Percentiles rank a stretch among this genome's conserved stretches.
Conservation (phyloP, 495 filamentous ascomycete species). For the Tuber magnatum region DNA sequence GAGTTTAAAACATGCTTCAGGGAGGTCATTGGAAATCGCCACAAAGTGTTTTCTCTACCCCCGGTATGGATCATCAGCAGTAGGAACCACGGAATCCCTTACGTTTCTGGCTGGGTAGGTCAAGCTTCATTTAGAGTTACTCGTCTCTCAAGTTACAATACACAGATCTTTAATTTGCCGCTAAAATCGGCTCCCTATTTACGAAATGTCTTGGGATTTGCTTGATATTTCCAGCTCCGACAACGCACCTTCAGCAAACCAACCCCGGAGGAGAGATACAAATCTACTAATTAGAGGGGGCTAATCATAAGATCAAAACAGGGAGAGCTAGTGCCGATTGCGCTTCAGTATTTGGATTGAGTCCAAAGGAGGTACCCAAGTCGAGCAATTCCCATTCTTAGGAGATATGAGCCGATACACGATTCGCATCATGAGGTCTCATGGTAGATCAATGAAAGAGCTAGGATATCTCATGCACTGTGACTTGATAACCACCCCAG, state of each 20-base stretch:
- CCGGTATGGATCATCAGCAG: not conserved
- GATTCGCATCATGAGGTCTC: not conserved
- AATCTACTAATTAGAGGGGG: not conserved
- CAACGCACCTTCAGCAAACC: not conserved
- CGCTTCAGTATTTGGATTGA: not conserved
- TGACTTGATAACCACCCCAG: not conserved
- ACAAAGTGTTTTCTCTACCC: not conserved
- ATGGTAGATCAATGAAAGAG: not conserved
- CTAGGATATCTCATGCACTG: not conserved
- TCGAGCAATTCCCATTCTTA: not conserved
- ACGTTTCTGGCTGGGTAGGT: not conserved
- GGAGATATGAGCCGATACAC: not conserved
- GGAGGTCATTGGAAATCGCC: not conserved
- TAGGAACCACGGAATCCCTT: not conserved
- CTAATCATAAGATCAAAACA: not conserved
- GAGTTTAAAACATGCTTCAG: not conserved
- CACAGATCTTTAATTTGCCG: not conserved
- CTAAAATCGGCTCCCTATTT: not conserved
- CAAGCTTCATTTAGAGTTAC: not conserved
- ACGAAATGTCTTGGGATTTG: not conserved
- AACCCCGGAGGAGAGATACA: not conserved
- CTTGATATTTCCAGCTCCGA: not conserved
- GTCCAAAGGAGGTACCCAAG: not conserved
- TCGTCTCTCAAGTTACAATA: not conserved
- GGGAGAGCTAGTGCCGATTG: not conserved